Percentiles rank a stretch among this genome's conserved stretches.
Evolutionary conservation across 2,329 filamentous ascomycete genomes (phyloP).

Genomic region (Penicillium janthinellum): DNA sequence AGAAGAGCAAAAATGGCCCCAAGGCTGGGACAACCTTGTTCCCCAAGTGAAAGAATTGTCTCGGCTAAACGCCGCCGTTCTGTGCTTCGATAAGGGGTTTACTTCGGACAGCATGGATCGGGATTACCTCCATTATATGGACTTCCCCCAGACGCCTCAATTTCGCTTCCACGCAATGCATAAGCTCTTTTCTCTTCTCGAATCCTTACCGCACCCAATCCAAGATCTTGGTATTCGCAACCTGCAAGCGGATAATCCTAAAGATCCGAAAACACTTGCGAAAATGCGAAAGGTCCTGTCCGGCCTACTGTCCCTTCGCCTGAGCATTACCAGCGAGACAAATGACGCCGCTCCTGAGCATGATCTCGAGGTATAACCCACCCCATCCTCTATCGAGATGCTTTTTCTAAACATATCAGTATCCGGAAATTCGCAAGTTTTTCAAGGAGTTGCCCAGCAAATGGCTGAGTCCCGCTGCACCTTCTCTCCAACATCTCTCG

Average conservation of each 20-base stretch:
- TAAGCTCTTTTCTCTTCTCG: slow-evolving; percentile 8
- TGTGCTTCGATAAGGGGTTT: slow-evolving; percentile 12
- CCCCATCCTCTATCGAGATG: neutral
- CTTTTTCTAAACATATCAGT: slow-evolving; percentile 6
- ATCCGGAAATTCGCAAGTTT: slow-evolving; percentile 8
- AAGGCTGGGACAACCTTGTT: slow-evolving; percentile 8
- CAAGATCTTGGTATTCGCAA: slow-evolving; percentile 16
- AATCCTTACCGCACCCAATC: slow-evolving; percentile 12
- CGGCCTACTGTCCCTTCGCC: slow-evolving; percentile 8
- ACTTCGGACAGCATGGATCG: neutral
- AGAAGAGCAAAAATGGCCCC: slow-evolving; percentile 7
- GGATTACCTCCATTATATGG: neutral
- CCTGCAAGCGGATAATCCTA: slow-evolving; percentile 11
- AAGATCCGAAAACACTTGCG: slow-evolving; percentile 7
- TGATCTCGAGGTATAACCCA: slow-evolving; percentile 13
- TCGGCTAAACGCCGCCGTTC: slow-evolving; percentile 7
- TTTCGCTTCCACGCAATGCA: slow-evolving; percentile 10
- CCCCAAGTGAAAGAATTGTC: slow-evolving; percentile 5
- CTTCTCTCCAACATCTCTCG: slow-evolving; percentile 39
- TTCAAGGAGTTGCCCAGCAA: slow-evolving; percentile 9
- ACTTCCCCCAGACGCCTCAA: slow-evolving; percentile 9
- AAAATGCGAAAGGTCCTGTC: slow-evolving; percentile 9
- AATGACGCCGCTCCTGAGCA: slow-evolving; percentile 9
- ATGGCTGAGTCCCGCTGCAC: slow-evolving; percentile 10
- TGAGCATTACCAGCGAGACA: slow-evolving; percentile 10